Conservation (phyloP, 495 filamentous ascomycete species). For the Penicillium herquei region DNA sequence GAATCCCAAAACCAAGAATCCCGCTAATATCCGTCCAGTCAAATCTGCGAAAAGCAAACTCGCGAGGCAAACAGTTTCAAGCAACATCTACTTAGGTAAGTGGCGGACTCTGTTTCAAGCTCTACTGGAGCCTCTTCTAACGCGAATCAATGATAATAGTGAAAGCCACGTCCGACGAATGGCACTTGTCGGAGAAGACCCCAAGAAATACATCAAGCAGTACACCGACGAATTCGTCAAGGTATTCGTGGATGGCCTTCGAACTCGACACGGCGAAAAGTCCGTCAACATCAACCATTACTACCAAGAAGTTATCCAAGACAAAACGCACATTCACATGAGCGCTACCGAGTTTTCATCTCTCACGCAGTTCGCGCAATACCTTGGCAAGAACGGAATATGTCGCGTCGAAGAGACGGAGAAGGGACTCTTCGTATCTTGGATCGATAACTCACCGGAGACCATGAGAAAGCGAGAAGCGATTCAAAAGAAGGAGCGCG, state of each 20-base stretch:
- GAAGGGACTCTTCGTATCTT: slow-evolving; percentile 78
- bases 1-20: no score
- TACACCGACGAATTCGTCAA: slow-evolving; percentile 74
- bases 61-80: slow-evolving; percentile 3
- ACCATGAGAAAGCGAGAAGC: slow-evolving; percentile 77
- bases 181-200: slow-evolving; percentile 79
- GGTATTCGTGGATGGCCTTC: slow-evolving; percentile 74
- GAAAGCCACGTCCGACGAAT: slow-evolving; percentile 76
- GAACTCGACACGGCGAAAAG: slow-evolving; percentile 84
- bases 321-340: slow-evolving; percentile 75
- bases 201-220: slow-evolving; percentile 72
- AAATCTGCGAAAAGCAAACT: slow-evolving; percentile 5
- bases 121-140: slow-evolving; percentile 31
- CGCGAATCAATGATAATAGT: slow-evolving; percentile 64
- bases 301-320: slow-evolving; percentile 72
- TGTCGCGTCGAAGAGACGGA: slow-evolving; percentile 87
- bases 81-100: slow-evolving; percentile 42
- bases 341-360: slow-evolving; percentile 77
- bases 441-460: slow-evolving; percentile 88
- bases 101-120: slow-evolving; percentile 16
- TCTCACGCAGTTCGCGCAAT: slow-evolving; percentile 84
- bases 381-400: slow-evolving; percentile 78
- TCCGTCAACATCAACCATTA: slow-evolving; percentile 81
- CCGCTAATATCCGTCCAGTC: slow-evolving; percentile 7
- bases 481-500: slow-evolving; percentile 74